A percentile compares a stretch with the other conserved stretches of the same genome.
phyloP scores from a whole-genome alignment of 345 rosid species.

The Eucalyptus leucophloia region DNA sequence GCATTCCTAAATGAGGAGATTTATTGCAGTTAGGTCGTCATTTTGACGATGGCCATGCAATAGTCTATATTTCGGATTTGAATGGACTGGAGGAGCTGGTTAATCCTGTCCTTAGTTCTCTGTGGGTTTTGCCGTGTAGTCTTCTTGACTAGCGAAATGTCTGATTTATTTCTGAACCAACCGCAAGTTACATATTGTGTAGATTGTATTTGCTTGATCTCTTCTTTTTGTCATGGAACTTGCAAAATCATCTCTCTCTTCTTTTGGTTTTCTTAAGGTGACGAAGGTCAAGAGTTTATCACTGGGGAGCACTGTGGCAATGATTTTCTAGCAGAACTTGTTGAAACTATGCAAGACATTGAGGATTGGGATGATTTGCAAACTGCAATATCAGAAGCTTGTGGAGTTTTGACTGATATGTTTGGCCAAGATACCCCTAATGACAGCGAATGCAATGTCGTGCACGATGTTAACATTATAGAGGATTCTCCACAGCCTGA shows the following conservation, averaged over 20 bases:
- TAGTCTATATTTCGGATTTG: background rate
- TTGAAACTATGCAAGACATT: too few relatives aligned
- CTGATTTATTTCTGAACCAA: background rate
- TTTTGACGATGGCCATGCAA: background rate
- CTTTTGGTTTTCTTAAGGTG: rapidly evolving
- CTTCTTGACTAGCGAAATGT: background rate
- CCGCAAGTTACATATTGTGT: background rate
- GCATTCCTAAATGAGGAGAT: background rate
- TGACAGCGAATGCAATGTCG: background rate
- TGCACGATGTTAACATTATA: slow-evolving; percentile 13
- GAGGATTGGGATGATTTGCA: too few relatives aligned
- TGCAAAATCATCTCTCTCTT: background rate
- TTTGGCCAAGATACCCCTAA: too few relatives aligned
- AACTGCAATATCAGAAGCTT: slow-evolving; percentile 14
- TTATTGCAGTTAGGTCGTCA: background rate
- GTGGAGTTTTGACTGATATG: slow-evolving; percentile 17
- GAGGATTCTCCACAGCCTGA: slow-evolving; percentile 43
- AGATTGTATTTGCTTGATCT: too few relatives aligned
- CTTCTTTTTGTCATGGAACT: too few relatives aligned
- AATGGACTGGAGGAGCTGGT: background rate
- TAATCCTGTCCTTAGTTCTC: background rate
- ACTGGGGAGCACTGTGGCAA: too few relatives aligned
- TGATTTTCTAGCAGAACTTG: too few relatives aligned
- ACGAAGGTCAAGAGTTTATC: too few relatives aligned
- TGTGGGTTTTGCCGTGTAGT: background rate